Evolutionary conservation across 2,329 filamentous ascomycete genomes (phyloP).

Genomic region (Aureobasidium sp.): DNA sequence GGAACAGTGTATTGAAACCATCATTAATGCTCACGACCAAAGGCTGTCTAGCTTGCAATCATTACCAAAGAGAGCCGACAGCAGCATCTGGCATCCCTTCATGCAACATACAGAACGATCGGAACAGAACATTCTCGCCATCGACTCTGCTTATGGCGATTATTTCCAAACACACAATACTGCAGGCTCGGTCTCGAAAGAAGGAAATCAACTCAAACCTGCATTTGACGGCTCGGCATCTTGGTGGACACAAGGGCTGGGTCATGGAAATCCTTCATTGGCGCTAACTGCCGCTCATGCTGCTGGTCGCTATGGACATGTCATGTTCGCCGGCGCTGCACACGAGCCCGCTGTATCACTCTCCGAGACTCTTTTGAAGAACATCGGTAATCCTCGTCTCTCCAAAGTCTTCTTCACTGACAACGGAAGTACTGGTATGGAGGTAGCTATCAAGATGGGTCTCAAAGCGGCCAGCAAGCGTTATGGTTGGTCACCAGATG

Average conservation of each 20-base stretch:
- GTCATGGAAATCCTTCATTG: slow-evolving; percentile 66
- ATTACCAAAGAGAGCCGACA: slow-evolving; percentile 55
- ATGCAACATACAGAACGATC: slow-evolving; percentile 66
- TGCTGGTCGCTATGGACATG: slow-evolving; percentile 76
- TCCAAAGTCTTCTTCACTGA: slow-evolving; percentile 74
- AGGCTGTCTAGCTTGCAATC: slow-evolving; percentile 54
- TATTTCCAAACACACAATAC: slow-evolving; percentile 58
- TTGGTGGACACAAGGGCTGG: slow-evolving; percentile 87
- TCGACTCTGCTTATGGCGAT: slow-evolving; percentile 75
- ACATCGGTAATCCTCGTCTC: slow-evolving; percentile 57
- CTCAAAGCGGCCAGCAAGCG: slow-evolving; percentile 60
- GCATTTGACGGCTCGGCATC: slow-evolving; percentile 80
- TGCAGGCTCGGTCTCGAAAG: slow-evolving; percentile 15
- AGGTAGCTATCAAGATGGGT: slow-evolving; percentile 82
- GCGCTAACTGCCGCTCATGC: slow-evolving; percentile 72
- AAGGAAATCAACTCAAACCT: slow-evolving; percentile 46
- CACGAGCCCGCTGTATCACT: slow-evolving; percentile 69
- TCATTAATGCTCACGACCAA: slow-evolving; percentile 48
- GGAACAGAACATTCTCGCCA: slow-evolving; percentile 58
- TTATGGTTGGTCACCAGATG: slow-evolving; percentile 57
- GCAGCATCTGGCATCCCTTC: slow-evolving; percentile 78
- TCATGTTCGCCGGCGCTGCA: slow-evolving; percentile 79
- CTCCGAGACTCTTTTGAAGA: slow-evolving; percentile 56
- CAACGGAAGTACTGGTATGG: slow-evolving; percentile 75
- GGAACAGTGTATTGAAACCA: slow-evolving; percentile 41